These are phyloP conservation scores for Aspergillus luchuensis DNA, from an alignment of 2,329 filamentous ascomycete species.

Conservation along the genomic window DNA sequence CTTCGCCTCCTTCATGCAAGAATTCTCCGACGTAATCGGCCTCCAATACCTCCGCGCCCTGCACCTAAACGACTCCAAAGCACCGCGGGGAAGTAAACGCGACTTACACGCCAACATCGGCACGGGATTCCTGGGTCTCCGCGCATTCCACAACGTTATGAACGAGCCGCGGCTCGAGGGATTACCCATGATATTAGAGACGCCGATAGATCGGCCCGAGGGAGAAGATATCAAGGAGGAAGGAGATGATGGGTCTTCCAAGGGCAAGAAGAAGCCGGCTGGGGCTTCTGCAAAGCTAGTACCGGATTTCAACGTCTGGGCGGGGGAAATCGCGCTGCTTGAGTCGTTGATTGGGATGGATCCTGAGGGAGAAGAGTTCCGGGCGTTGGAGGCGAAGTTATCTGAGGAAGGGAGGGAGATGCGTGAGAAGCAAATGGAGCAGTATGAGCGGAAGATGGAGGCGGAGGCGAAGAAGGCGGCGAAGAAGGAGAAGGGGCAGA, in stretches of 20 bases:
- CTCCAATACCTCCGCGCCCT: constrained; percentile 78
- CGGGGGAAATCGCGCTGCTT: constrained; percentile 89
- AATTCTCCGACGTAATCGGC: constrained; percentile 79
- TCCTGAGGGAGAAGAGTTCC: constrained; percentile 71
- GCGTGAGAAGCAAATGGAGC: constrained; percentile 72
- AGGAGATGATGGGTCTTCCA: constrained; percentile 17
- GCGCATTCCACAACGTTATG: constrained; percentile 87
- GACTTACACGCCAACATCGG: constrained; percentile 97
- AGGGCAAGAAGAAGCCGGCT: constrained; percentile 27
- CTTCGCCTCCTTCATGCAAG: constrained; percentile 71
- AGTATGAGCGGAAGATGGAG: constrained; percentile 73
- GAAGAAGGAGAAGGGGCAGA: constrained; percentile 36
- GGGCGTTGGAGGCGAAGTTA: constrained; percentile 63
- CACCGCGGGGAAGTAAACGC: constrained; percentile 75
- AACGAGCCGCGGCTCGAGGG: constrained; percentile 76
- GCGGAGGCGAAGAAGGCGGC: constrained; percentile 57
- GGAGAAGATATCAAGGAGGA: neutral
- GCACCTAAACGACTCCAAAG: constrained; percentile 95
- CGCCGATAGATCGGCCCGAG: constrained; percentile 74
- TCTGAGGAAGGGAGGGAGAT: constrained; percentile 69
- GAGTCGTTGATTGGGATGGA: constrained; percentile 88
- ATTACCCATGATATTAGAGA: constrained; percentile 91
- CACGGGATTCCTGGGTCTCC: constrained; percentile 86
- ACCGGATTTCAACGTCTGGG: constrained; percentile 85
- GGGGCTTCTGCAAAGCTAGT: constrained; percentile 43